Percentiles rank a stretch among this genome's conserved stretches.
Conservation (phyloP, 352 stramenopile genomes). For the Globisporangium irregulare region DNA sequence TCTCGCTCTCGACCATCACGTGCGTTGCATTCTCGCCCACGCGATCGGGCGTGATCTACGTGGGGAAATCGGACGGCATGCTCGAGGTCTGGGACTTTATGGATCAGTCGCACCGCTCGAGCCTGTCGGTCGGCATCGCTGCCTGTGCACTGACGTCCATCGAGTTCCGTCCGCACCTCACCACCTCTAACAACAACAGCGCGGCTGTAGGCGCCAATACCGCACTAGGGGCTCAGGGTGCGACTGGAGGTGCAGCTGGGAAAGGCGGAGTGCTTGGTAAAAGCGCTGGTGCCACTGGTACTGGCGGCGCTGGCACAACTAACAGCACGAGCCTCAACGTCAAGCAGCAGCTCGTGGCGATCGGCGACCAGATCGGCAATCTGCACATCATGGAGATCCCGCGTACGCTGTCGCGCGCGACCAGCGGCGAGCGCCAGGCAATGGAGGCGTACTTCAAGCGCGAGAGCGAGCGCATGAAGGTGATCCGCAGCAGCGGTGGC, state of each 20-base stretch:
- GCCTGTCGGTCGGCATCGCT: constrained; percentile 75
- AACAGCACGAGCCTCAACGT: constrained; percentile 28
- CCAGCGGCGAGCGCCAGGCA: constrained; percentile 68
- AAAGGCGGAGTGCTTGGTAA: constrained; percentile 8
- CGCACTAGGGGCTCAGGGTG: constrained; percentile 1
- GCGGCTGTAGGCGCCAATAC: not conserved
- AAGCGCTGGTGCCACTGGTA: not conserved
- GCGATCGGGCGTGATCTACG: constrained; percentile 82
- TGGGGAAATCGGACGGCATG: constrained; percentile 87
- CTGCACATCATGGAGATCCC: constrained; percentile 92
- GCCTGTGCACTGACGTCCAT: constrained; percentile 87
- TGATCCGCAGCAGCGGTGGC: constrained; percentile 22
- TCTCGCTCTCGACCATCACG: constrained; percentile 77
- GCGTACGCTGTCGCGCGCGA: constrained; percentile 81
- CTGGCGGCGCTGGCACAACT: constrained; percentile 4
- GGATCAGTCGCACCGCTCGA: constrained; percentile 88
- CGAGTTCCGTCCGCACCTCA: constrained; percentile 56
- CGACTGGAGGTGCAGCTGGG: constrained; percentile 10
- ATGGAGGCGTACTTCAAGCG: constrained; percentile 91
- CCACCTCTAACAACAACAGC: constrained; percentile 5
- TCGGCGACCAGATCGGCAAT: constrained; percentile 91
- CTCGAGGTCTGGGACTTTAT: constrained; percentile 94
- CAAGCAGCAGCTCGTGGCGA: constrained; percentile 89
- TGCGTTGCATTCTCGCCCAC: constrained; percentile 89
- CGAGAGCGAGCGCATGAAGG: constrained; percentile 83